phyloP scores from a whole-genome alignment of 441 rosid species.

The Isatis lusitanica region DNA sequence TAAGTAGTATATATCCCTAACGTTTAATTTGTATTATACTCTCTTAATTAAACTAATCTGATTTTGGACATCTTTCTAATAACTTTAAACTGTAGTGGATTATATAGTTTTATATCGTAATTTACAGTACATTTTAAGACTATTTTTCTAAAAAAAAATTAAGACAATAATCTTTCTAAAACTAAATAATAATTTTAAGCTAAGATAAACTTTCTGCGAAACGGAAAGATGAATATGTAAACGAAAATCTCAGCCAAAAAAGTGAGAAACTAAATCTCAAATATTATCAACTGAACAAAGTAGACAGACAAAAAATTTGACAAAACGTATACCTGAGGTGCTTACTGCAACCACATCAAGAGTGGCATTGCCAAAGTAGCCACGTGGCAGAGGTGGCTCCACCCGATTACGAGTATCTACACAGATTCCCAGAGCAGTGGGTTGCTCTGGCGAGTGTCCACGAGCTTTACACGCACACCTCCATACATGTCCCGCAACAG shows the following conservation, averaged over 20 bases:
- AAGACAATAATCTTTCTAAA: neutral
- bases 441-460: slow-evolving; percentile 45
- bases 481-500: slow-evolving; percentile 60
- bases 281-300: neutral
- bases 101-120: neutral
- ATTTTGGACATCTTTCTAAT: neutral
- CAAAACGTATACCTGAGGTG: slow-evolving; percentile 36
- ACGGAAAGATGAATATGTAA: neutral
- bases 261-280: neutral
- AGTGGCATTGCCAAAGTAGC: slow-evolving; percentile 49
- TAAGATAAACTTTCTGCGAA: neutral
- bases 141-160: too few relatives aligned
- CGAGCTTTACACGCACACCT: slow-evolving; percentile 59
- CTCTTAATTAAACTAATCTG: neutral
- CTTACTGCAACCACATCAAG: slow-evolving; percentile 47
- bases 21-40: neutral
- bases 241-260: neutral
- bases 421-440: slow-evolving; percentile 44
- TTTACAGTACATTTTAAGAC: too few relatives aligned
- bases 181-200: neutral
- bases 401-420: slow-evolving; percentile 34
- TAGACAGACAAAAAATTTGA: neutral
- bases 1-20: neutral
- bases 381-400: slow-evolving; percentile 40
- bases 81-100: neutral